Evolutionary conservation across 2,329 filamentous ascomycete genomes (phyloP), one percentile per base, ranked within the genome.

Genomic region (Aspergillus sojae): DNA sequence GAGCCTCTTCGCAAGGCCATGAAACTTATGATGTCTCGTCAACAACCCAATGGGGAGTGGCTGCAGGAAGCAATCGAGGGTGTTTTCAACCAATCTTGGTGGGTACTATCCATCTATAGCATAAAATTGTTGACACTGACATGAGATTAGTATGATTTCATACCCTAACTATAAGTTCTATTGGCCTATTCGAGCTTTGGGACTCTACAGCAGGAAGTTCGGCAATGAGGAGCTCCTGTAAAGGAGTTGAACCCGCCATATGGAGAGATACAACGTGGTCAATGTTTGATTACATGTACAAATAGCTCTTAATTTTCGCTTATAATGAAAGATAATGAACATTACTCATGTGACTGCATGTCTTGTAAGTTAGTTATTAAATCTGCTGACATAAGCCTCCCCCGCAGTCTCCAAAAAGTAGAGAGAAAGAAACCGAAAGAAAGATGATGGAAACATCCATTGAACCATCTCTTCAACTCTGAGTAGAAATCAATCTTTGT

Each of bases 141-240:
- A 34, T 57, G 34, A 28, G 54, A 62, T 64, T 72, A 89, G 88
- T 84, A 98, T 97, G 93, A 99, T 99, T 68, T 95, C 93, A 0
- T 99, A 99, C 75, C 94, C 94, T 50, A 99, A 99, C 83, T 99
- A 99, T 84, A 99, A 98, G 82, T 95, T 97, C 77, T 91, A 91
- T 63, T 99, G 97, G 79, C 89, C 94, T 1, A 91, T 98, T 75
- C 96, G 96, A 81, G 95, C 95, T 2, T 78, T 99, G 67, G 95
- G 95, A 5, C 90, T 97, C 87, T 99, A 93, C 83, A 88, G 90
- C 5, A 85, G 82, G 70, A 87, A 84, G 67, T 94, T 90, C 68
- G 91, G 90, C 0, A 84, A 92, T 64, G 86, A 89, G 62, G 84
- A 81, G 71, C 76, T 91, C 50, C 62, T 75, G 41, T 80, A 62